phyloP scores from a whole-genome alignment of 495 filamentous ascomycete genomes.

The Penicillium antarcticum region DNA sequence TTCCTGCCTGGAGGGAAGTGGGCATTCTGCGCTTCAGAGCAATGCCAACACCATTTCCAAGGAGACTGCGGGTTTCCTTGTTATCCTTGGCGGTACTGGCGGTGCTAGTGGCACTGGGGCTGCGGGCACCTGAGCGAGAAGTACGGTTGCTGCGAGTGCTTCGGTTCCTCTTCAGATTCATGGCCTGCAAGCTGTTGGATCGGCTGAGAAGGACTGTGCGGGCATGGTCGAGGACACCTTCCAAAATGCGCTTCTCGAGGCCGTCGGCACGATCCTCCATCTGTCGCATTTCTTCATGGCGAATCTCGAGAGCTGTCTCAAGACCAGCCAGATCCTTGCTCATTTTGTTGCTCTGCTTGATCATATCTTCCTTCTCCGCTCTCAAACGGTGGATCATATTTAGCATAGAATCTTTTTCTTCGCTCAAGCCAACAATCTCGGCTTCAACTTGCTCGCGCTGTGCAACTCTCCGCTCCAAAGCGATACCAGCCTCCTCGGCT shows the following conservation, averaged over 20 bases:
- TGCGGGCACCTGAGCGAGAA: constrained; percentile 35
- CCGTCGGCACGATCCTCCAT: constrained; percentile 86
- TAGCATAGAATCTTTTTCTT: constrained; percentile 61
- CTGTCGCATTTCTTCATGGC: constrained; percentile 82
- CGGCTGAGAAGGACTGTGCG: constrained; percentile 73
- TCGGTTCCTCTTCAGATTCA: constrained; percentile 73
- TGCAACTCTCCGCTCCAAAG: constrained; percentile 71
- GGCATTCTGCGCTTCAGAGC: constrained; percentile 48
- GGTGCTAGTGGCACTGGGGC: constrained; percentile 37
- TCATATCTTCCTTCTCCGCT: constrained; percentile 67
- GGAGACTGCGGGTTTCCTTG: constrained; percentile 37
- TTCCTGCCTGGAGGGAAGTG: constrained; percentile 39
- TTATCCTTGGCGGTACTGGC: constrained; percentile 38
- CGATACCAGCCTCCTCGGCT: constrained; percentile 75
- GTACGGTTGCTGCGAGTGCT: constrained; percentile 30
- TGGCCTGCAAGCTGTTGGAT: constrained; percentile 42
- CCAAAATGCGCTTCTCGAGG: constrained; percentile 86
- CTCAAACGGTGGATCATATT: constrained; percentile 56
- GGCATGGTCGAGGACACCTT: constrained; percentile 94
- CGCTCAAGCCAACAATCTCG: constrained; percentile 60
- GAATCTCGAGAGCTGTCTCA: constrained; percentile 82
- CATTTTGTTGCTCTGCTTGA: constrained; percentile 69
- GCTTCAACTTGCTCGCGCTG: constrained; percentile 78
- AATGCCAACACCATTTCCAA: constrained; percentile 51
- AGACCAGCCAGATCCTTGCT: constrained; percentile 80